Conservation (phyloP, 352 stramenopile species). For the Phytophthora kernoviae region DNA sequence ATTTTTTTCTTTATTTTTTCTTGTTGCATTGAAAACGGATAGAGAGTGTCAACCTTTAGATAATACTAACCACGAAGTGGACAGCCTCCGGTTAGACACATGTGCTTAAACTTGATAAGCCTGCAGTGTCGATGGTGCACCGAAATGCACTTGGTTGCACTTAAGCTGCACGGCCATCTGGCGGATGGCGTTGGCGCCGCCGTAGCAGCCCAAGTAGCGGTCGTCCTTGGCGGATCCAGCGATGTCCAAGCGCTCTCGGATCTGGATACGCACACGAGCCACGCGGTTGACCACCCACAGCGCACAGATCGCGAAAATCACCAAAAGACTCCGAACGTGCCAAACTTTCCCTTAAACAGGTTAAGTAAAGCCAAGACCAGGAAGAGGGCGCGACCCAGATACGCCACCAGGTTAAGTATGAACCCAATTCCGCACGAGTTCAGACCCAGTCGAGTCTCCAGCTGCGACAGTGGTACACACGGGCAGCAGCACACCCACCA, state of each 20-base stretch:
- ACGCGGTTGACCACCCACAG: slow-evolving; percentile 31
- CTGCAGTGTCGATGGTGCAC: slow-evolving; percentile 37
- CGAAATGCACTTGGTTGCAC: slow-evolving; percentile 42
- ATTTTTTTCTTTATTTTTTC: neutral
- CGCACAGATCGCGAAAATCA: slow-evolving; percentile 21
- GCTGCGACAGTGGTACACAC: slow-evolving; percentile 35
- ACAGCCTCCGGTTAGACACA: neutral
- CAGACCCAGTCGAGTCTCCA: slow-evolving; percentile 40
- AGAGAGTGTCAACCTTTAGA: too few species aligned
- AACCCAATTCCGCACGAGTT: slow-evolving; percentile 24
- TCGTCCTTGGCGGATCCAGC: slow-evolving; percentile 36
- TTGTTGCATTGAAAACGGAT: neutral
- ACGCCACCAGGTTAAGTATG: slow-evolving; percentile 24
- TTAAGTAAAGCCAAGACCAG: slow-evolving; percentile 23
- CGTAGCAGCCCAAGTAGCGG: slow-evolving; percentile 20
- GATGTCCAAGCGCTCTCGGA: slow-evolving; percentile 41
- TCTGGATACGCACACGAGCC: slow-evolving; percentile 29
- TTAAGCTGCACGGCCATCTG: slow-evolving; percentile 48
- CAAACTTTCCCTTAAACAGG: slow-evolving; percentile 20
- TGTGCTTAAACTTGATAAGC: slow-evolving; percentile 40
- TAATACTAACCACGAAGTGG: too few species aligned
- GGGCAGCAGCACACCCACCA: slow-evolving; percentile 44
- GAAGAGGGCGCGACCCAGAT: slow-evolving; percentile 25
- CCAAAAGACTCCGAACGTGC: slow-evolving; percentile 21
- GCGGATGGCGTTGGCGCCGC: slow-evolving; percentile 38